Evolutionary conservation across 495 filamentous ascomycete genomes (phyloP), one percentile per base, ranked within the genome.

Genomic region (Trichoderma asperelloides): DNA sequence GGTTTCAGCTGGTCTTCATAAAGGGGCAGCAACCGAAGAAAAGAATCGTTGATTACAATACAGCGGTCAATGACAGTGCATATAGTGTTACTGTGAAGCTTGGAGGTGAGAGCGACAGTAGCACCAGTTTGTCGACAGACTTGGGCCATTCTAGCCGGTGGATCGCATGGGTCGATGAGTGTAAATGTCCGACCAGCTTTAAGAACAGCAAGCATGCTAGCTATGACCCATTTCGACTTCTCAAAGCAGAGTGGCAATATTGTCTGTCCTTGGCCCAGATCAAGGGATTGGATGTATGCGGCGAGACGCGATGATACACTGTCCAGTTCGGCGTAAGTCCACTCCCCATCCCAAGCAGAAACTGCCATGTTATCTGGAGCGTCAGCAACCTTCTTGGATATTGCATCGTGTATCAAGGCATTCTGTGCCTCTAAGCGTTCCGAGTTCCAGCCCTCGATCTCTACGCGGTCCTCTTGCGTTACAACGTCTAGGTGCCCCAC

Each of bases 201-300:
- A 15, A 81, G 69, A 12, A 82, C 77, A 12, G 80, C 77, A 30
- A 83, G 67, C 76, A 83, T 82, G 27, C 78, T 76, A 33, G 82
- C 77, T 13, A 78, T 71, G 9, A 78, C 75, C 65, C 81, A 78
- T 57, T 77, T 73, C 64, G 75, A 74, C 71, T 81, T 83, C 51
- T 79, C 74, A 66, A 82, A 73, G 3, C 80, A 76, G 28, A 83
- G 76, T 2, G 80, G 81, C 5, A 83, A 75, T 5, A 80, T 16
- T 16, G 11, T 12, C 41, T 13, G 41, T 16, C 3, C 41, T 43
- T 43, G 41, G 41, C 41, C 41, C 9, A 43, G 15, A 2, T 43
- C 41, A 2, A 43, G 9, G 11, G 41, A 43, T 43, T 43, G 41
- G 41, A 43, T 43, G 15, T 43, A 16, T 43, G 15, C 41, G 9